phyloP scores from a whole-genome alignment of 805 yeast species.

The Ogataea ramenticola region DNA sequence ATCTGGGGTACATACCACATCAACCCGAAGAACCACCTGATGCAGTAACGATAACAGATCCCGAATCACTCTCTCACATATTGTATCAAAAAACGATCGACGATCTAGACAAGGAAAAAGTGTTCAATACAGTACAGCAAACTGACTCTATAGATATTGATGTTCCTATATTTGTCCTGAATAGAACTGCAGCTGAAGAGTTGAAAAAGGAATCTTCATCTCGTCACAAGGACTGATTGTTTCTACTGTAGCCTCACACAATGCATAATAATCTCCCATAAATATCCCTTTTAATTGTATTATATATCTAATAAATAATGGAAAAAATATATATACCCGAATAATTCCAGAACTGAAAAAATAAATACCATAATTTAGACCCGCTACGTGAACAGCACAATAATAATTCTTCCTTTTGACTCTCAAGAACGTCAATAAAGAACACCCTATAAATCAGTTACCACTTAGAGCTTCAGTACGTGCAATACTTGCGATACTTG shows the following conservation, averaged over 20 bases:
- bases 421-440: no score
- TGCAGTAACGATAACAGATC: constrained; percentile 22
- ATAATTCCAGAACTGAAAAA: no score
- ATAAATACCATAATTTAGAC: no score
- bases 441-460: no score
- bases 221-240: no score
- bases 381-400: no score
- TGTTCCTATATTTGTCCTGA: constrained; percentile 22
- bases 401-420: no score
- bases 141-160: constrained; percentile 2
- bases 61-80: constrained; percentile 21
- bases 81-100: constrained; percentile 19
- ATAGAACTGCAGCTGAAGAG: constrained; percentile 21
- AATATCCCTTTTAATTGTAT: no score
- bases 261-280: no score
- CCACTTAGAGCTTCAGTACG: neutral
- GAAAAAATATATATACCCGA: no score
- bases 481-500: neutral
- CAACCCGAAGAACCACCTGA: constrained; percentile 27
- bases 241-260: no score
- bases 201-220: constrained; percentile 1
- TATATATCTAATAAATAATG: no score
- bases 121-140: constrained; percentile 5
- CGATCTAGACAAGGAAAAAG: constrained; percentile 10
- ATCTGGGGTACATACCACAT: constrained; percentile 21